phyloP scores from a whole-genome alignment of 192 early-diverging fungal genomes.

The Geosiphon pyriformis region DNA sequence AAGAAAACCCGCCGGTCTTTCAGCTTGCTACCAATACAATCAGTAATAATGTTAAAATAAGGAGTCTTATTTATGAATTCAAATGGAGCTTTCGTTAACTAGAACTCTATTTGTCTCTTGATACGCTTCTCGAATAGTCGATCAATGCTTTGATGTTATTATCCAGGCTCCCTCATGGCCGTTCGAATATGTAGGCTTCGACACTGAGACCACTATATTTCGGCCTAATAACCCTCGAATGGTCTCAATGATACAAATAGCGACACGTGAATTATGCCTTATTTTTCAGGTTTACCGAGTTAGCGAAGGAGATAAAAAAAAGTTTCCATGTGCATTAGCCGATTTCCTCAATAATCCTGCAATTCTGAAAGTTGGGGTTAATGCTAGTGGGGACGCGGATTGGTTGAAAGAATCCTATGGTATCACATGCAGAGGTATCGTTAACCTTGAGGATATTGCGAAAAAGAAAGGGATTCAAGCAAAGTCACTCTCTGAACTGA shows the following conservation, averaged over 20 bases:
- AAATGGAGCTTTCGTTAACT: too few relatives aligned
- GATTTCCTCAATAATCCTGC: conserved; percentile 28
- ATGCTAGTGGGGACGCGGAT: conserved; percentile 24
- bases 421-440: conserved; percentile 25
- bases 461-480: conserved; percentile 16
- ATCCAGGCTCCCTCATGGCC: background rate
- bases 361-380: conserved; percentile 33
- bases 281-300: conserved; percentile 39
- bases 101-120: background rate
- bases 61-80: background rate
- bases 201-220: conserved; percentile 36
- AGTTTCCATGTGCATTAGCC: conserved; percentile 32
- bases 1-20: background rate
- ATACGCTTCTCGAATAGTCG: background rate
- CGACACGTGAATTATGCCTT: conserved; percentile 36
- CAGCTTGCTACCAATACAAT: background rate
- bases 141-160: conserved; percentile 8
- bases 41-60: background rate
- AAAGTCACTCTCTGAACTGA: conserved; percentile 30
- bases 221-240: conserved; percentile 1
- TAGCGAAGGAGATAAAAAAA: background rate
- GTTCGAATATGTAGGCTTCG: conserved; percentile 34
- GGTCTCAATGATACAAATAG: conserved; percentile 38
- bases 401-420: conserved; percentile 23
- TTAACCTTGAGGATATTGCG: conserved; percentile 33